Percentiles rank a stretch among this genome's conserved stretches.
phyloP scores from a whole-genome alignment of 176 grass and related monocot species.

The Paspalum vaginatum region DNA sequence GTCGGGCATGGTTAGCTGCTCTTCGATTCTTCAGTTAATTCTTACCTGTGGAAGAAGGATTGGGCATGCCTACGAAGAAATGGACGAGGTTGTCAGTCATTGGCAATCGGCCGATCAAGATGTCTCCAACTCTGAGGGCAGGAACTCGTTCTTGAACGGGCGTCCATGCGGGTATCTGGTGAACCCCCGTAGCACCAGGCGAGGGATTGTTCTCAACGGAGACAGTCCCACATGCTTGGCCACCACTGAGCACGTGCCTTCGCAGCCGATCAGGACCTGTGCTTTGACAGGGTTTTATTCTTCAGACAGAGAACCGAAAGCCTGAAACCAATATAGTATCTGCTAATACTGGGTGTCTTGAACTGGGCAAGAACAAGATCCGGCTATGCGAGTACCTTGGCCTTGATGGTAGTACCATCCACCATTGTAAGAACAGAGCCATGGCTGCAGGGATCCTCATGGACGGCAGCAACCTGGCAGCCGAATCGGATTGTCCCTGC shows the following conservation, averaged over 20 bases:
- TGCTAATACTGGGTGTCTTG: neutral
- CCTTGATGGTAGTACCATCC: conserved; percentile 39
- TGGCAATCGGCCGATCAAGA: conserved; percentile 1
- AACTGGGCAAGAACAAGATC: too few species aligned
- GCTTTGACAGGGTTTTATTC: too few species aligned
- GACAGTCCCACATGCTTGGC: conserved; percentile 32
- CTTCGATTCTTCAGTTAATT: too few species aligned
- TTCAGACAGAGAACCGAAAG: too few species aligned
- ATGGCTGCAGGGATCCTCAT: conserved; percentile 19
- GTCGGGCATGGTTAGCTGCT: too few species aligned
- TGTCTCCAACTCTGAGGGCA: neutral
- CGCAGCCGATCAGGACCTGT: conserved; percentile 53
- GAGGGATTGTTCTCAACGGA: neutral
- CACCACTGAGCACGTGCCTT: conserved; percentile 40
- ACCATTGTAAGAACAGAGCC: conserved; percentile 29
- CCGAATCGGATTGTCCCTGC: conserved; percentile 30
- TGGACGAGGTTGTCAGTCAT: conserved; percentile 26
- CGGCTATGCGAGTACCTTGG: too few species aligned
- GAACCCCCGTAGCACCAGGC: neutral
- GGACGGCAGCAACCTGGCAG: conserved; percentile 12
- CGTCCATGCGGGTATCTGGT: conserved; percentile 15
- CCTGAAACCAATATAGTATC: too few species aligned
- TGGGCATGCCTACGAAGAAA: neutral
- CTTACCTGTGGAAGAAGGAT: neutral
- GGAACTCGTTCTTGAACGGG: conserved; percentile 2